Conservation (phyloP, 495 filamentous ascomycete species). For the Chaetomium tenue region DNA sequence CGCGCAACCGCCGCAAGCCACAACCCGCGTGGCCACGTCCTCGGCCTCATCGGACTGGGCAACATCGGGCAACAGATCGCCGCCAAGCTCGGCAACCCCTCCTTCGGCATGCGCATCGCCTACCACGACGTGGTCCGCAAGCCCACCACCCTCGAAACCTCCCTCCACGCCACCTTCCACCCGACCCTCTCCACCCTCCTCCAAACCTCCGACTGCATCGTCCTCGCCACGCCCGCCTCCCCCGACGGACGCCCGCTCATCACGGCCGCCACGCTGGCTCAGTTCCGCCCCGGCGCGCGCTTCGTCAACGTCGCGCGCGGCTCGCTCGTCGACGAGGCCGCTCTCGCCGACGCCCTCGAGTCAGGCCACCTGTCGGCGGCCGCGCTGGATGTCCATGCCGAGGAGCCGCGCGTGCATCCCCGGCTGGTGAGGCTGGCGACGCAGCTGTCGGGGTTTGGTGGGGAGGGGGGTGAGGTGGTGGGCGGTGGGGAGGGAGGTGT, state of each 20-base stretch:
- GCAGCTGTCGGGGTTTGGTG: background rate
- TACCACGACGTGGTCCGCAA: constrained; percentile 68
- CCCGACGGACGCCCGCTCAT: constrained; percentile 56
- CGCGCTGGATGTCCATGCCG: constrained; percentile 67
- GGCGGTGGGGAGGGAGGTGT: constrained; percentile 5
- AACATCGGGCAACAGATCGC: constrained; percentile 69
- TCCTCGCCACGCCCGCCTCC: constrained; percentile 65
- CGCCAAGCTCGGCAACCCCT: constrained; percentile 52
- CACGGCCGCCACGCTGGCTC: constrained; percentile 46
- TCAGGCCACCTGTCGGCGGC: constrained; percentile 50
- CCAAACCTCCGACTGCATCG: constrained; percentile 58
- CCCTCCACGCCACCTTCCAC: constrained; percentile 53
- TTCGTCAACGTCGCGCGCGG: constrained; percentile 75
- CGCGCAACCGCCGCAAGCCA: constrained; percentile 55
- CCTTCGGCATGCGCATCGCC: constrained; percentile 65
- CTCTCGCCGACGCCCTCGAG: constrained; percentile 63
- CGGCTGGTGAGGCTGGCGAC: constrained; percentile 50
- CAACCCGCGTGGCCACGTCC: constrained; percentile 54
- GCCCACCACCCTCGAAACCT: constrained; percentile 41
- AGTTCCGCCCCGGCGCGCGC: constrained; percentile 56
- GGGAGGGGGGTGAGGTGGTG: background rate
- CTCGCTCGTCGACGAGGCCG: constrained; percentile 66
- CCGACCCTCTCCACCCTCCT: constrained; percentile 54
- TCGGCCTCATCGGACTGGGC: constrained; percentile 66
- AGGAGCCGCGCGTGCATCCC: constrained; percentile 54